Evolutionary conservation across 2,329 filamentous ascomycete species (phyloP).

Genomic region (Aspergillus thermomutatus): DNA sequence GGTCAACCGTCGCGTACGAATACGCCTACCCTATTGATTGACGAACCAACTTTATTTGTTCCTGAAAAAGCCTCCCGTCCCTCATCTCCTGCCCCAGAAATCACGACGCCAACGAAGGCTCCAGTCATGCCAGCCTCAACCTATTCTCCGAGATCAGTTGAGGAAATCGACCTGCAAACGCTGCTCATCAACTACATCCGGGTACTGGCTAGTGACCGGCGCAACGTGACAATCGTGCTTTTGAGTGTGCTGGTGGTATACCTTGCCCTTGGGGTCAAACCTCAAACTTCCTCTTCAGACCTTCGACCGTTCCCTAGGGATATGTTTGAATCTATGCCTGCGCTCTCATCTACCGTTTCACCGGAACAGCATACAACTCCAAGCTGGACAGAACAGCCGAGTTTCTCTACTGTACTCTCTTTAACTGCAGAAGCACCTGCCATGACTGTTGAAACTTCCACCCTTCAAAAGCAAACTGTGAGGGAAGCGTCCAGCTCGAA

Average conservation of each 20-base stretch:
- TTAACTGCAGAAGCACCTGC: not conserved
- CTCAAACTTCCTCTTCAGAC: conserved; percentile 3
- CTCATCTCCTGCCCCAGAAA: not conserved
- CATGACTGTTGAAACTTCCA: not conserved
- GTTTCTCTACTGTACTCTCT: not conserved
- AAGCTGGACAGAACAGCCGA: not conserved
- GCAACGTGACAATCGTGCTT: conserved; percentile 51
- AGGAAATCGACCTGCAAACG: conserved; percentile 50
- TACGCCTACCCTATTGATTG: not conserved
- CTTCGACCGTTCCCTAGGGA: conserved; percentile 16
- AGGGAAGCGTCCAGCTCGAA: not conserved
- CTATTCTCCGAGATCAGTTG: conserved; percentile 6
- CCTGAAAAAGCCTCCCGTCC: not conserved
- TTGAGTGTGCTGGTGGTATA: conserved; percentile 45
- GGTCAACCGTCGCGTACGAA: not conserved
- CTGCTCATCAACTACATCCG: conserved; percentile 54
- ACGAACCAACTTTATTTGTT: not conserved
- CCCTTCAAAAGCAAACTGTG: not conserved
- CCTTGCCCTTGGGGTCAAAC: conserved; percentile 27
- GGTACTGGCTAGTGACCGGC: conserved; percentile 50
- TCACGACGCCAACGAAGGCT: conserved; percentile 4
- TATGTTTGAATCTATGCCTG: conserved; percentile 2
- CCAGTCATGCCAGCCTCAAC: not conserved
- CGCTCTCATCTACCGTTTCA: conserved; percentile 1
- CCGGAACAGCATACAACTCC: conserved; percentile 2